Percentiles rank a stretch among this genome's conserved stretches.
Conservation (phyloP, 495 filamentous ascomycete species). For the Pseudoneurospora amorphoporcata region DNA sequence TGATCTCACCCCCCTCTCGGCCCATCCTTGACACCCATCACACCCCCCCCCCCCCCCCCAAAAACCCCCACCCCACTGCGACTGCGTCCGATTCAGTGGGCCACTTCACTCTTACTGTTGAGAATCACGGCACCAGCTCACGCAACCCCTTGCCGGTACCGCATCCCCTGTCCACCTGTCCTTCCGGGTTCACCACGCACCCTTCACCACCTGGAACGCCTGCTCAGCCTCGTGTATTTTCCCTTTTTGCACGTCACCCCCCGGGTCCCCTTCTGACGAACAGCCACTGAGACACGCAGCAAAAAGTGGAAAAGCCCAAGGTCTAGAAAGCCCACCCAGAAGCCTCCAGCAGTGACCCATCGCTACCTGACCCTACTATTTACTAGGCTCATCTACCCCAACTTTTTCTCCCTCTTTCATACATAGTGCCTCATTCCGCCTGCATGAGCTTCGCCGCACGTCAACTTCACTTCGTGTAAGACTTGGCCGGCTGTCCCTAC, state of each 20-base stretch:
- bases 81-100: constrained; percentile 21
- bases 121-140: not conserved
- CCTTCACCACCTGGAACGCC: constrained; percentile 20
- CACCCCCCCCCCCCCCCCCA: too few species aligned
- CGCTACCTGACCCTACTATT: constrained; percentile 2
- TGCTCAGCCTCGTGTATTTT: constrained; percentile 26
- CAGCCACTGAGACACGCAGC: constrained; percentile 27
- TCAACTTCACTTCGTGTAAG: constrained; percentile 13
- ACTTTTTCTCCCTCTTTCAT: constrained; percentile 2
- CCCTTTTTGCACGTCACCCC: constrained; percentile 20
- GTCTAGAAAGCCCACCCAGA: constrained; percentile 13
- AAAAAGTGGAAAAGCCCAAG: constrained; percentile 4
- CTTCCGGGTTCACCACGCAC: constrained; percentile 7
- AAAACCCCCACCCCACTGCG: constrained; percentile 10
- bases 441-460: constrained; percentile 17
- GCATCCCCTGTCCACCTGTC: not conserved
- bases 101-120: constrained; percentile 8
- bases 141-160: not conserved
- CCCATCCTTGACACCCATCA: not conserved
- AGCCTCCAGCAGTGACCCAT: constrained; percentile 13
- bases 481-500: not conserved
- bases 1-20: constrained; percentile 12
- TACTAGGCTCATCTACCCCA: constrained; percentile 5
- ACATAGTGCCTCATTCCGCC: not conserved
- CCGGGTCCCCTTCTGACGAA: constrained; percentile 2